phyloP scores from a whole-genome alignment of 441 rosid genomes.

The Jatropha podagrica region DNA sequence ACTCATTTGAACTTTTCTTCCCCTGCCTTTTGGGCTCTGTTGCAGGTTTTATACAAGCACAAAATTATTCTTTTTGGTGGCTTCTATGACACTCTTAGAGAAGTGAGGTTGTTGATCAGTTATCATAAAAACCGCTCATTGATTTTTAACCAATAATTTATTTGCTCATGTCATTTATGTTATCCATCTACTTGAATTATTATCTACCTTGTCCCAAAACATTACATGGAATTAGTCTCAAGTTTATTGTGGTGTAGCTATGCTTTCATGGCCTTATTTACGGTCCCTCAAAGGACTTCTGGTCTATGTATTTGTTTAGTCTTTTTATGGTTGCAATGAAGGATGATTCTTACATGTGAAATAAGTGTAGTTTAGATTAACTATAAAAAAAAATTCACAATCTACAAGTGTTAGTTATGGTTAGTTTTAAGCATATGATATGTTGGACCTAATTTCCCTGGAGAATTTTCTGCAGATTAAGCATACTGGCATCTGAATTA shows the following conservation, averaged over 20 bases:
- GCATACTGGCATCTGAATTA: not conserved
- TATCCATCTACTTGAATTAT: not conserved
- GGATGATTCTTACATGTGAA: not conserved
- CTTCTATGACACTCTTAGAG: conserved; percentile 97
- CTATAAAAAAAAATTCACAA: not conserved
- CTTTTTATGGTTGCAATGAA: not conserved
- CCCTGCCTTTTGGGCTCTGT: conserved; percentile 21
- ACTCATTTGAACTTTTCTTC: conserved; percentile 13
- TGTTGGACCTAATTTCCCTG: not conserved
- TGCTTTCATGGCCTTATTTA: not conserved
- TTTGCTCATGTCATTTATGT: conserved; percentile 2
- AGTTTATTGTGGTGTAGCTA: not conserved
- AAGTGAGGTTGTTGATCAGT: conserved; percentile 82
- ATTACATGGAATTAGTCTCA: not conserved
- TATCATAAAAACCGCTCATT: conserved; percentile 18
- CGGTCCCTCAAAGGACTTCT: not conserved
- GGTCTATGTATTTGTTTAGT: conserved; percentile 6
- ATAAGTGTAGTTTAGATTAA: conserved; percentile 1
- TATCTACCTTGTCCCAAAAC: not conserved
- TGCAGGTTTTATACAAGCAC: conserved; percentile 94
- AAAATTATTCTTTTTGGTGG: conserved; percentile 94
- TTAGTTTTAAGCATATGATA: not conserved
- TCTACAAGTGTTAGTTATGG: not conserved
- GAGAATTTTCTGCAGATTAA: conserved; percentile 3
- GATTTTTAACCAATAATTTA: conserved; percentile 9